Evolutionary conservation across 768 basidiomycete species (phyloP).

Genomic region (Serendipita vermifera): DNA sequence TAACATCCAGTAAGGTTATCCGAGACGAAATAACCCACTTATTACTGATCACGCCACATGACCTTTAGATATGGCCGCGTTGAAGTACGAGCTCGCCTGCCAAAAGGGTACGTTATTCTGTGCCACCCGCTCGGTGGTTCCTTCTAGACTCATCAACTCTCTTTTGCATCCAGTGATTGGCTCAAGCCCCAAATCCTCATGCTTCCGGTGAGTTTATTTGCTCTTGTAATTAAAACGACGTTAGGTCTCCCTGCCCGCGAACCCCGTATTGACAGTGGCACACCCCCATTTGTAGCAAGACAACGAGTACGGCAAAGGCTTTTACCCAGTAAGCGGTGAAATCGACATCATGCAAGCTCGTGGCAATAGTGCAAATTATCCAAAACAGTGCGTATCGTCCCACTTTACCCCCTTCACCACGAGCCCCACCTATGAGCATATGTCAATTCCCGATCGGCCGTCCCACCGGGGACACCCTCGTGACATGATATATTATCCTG

Average conservation of each 20-base stretch:
- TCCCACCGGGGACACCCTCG: no score
- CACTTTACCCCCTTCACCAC: slow-evolving; percentile 1
- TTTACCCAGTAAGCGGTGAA: not conserved
- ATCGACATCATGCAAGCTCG: slow-evolving; percentile 9
- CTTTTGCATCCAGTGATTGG: not conserved
- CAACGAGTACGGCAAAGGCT: not conserved
- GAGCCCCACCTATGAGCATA: no score
- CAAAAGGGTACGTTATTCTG: slow-evolving; percentile 3
- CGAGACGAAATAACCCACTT: not conserved
- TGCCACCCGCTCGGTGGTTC: no score
- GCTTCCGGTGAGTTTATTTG: slow-evolving; percentile 1
- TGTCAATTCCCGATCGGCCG: no score
- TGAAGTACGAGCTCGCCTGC: not conserved
- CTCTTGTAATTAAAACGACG: not conserved
- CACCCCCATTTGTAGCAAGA: slow-evolving; percentile 23
- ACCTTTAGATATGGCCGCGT: slow-evolving; percentile 3
- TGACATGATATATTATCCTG: no score
- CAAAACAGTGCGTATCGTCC: slow-evolving; percentile 23
- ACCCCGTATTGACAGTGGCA: not conserved
- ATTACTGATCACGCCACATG: not conserved
- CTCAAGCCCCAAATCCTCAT: slow-evolving; percentile 8
- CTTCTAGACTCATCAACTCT: not conserved
- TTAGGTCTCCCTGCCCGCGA: not conserved
- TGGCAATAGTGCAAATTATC: not conserved
- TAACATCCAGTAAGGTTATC: slow-evolving; percentile 62